Percentiles rank a stretch among this genome's conserved stretches.
These are phyloP conservation scores for Myxozyma melibiosi DNA, from an alignment of 805 yeast genomes.

Conservation along the genomic window DNA sequence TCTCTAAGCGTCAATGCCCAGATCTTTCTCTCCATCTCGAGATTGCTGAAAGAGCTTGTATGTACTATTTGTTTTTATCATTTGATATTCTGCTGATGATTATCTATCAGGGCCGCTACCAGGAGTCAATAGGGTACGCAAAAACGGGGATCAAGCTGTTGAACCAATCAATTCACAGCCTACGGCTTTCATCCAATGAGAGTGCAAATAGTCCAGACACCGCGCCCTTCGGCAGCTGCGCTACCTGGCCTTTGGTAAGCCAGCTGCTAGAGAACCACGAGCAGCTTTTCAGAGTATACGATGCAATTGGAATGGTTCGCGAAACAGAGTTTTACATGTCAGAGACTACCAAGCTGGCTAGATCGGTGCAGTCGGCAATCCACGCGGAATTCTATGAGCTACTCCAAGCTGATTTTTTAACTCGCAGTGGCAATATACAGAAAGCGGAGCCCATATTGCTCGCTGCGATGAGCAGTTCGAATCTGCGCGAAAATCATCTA, in stretches of 20 bases:
- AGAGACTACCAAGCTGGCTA: constrained; percentile 40
- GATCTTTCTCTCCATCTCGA: constrained; percentile 9
- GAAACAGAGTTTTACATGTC: constrained; percentile 45
- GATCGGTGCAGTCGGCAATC: constrained; percentile 29
- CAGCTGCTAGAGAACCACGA: constrained; percentile 36
- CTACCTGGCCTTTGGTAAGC: neutral
- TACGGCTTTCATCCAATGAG: neutral
- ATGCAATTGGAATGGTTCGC: constrained; percentile 45
- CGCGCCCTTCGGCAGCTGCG: neutral
- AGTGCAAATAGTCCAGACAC: neutral
- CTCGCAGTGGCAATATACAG: constrained; percentile 21
- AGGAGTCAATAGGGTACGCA: constrained; percentile 14
- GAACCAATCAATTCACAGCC: neutral
- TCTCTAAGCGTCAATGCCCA: neutral
- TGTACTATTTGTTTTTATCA: neutral
- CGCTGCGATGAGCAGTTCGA: neutral
- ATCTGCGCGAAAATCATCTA: neutral
- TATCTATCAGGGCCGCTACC: constrained; percentile 7
- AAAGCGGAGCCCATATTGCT: constrained; percentile 9
- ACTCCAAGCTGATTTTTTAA: constrained; percentile 22
- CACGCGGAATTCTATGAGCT: constrained; percentile 29
- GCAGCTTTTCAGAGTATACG: constrained; percentile 33
- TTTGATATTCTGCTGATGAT: neutral
- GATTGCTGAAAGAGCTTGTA: constrained; percentile 21
- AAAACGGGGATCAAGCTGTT: constrained; percentile 17